Conservation (phyloP, 1,284 basidiomycete genomes). For the Puccinia polysora region DNA sequence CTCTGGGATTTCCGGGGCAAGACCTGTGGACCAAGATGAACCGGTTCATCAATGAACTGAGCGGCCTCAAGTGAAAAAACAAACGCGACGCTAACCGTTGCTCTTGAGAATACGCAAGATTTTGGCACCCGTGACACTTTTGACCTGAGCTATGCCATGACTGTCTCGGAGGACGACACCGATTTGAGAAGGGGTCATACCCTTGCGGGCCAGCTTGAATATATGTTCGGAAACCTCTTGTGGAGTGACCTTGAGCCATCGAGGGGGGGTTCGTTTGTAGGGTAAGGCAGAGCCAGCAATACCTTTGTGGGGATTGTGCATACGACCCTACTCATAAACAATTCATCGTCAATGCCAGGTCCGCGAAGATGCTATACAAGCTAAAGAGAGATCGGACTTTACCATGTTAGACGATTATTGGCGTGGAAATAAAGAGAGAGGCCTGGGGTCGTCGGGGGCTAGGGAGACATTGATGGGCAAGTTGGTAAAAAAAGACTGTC, state of each 20-base stretch:
- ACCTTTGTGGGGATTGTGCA: constrained; percentile 98
- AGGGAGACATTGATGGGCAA: neutral
- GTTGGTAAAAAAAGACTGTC: constrained; percentile 25
- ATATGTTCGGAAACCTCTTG: constrained; percentile 96
- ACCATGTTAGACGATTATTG: constrained; percentile 29
- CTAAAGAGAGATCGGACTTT: neutral
- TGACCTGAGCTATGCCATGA: constrained; percentile 91
- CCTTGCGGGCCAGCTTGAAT: constrained; percentile 94
- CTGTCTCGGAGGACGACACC: constrained; percentile 97
- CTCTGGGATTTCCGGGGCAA: constrained; percentile 96
- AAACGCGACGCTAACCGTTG: constrained; percentile 63
- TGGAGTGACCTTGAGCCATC: constrained; percentile 93
- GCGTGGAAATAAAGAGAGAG: neutral
- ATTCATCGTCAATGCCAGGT: neutral
- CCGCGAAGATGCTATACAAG: neutral
- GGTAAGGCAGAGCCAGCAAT: constrained; percentile 97
- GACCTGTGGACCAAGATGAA: constrained; percentile 60
- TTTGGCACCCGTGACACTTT: constrained; percentile 98
- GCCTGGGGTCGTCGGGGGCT: neutral
- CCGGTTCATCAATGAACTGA: neutral
- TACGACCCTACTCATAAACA: constrained; percentile 61
- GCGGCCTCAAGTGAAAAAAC: constrained; percentile 10
- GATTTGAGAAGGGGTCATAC: constrained; percentile 95
- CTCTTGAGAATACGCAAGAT: constrained; percentile 97
- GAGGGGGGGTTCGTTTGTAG: constrained; percentile 88